A percentile compares a stretch with the other conserved stretches of the same genome.
Evolutionary conservation across 208 protist genomes (phyloP).

Genomic region (Giardia duodenalis): DNA sequence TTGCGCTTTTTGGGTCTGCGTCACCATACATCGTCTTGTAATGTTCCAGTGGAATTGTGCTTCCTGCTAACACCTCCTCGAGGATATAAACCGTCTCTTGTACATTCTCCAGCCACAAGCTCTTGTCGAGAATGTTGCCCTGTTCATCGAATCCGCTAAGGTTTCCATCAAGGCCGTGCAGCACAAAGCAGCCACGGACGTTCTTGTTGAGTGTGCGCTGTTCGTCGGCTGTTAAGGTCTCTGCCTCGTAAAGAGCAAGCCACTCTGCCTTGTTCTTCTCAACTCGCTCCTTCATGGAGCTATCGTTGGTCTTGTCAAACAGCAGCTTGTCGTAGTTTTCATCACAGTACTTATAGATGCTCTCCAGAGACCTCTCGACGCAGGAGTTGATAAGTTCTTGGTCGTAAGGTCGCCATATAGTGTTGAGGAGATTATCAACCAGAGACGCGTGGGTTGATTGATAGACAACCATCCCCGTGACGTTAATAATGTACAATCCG

Average conservation of each 20-base stretch:
- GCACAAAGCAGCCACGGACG: neutral
- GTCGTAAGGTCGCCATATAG: neutral
- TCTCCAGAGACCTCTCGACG: neutral
- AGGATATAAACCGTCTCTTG: neutral
- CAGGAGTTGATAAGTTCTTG: neutral
- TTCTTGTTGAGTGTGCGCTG: neutral
- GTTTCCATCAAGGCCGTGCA: neutral
- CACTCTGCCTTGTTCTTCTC: neutral
- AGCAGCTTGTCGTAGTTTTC: neutral
- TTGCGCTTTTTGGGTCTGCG: neutral
- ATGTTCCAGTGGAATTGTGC: neutral
- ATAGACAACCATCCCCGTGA: neutral
- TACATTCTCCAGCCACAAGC: neutral
- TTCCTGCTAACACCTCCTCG: neutral
- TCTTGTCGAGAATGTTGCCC: neutral
- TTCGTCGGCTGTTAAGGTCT: neutral
- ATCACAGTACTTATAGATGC: neutral
- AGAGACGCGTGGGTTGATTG: neutral
- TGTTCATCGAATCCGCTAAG: neutral
- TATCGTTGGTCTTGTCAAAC: neutral
- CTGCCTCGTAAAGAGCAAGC: neutral
- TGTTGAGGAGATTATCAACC: neutral
- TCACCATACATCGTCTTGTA: neutral
- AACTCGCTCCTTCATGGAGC: neutral
- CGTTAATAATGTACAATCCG: neutral